phyloP scores from a whole-genome alignment of 192 early-diverging fungal species.

The Coemansia sp. region DNA sequence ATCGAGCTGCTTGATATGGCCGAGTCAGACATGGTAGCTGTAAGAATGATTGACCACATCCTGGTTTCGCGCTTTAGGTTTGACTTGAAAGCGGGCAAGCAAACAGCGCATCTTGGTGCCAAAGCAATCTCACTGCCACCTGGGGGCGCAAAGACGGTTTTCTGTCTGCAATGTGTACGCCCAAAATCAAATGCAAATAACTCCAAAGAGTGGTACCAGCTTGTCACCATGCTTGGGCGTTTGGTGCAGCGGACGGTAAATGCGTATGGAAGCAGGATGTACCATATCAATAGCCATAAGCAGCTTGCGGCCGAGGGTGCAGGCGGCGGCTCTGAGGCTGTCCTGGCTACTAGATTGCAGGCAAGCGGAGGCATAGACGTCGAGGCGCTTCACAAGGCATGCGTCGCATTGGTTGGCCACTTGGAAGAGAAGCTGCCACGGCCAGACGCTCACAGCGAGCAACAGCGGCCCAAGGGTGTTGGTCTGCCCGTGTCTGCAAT shows the following conservation, averaged over 20 bases:
- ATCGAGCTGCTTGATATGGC: conserved; percentile 15
- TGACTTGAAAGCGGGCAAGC: conserved; percentile 3
- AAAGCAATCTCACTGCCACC: conserved; percentile 4
- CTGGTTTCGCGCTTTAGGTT: conserved; percentile 25
- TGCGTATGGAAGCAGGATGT: conserved; percentile 30
- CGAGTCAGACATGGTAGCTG: conserved; percentile 21
- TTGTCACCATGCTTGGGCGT: conserved; percentile 17
- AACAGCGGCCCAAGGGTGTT: too few species aligned
- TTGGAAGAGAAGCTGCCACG: conserved; percentile 3
- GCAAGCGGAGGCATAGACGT: background rate
- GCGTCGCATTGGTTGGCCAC: background rate
- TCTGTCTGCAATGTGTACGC: conserved; percentile 18
- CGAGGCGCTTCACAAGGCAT: background rate
- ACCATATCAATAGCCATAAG: conserved; percentile 11
- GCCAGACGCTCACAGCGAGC: background rate
- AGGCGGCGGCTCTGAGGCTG: background rate
- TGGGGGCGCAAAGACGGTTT: conserved; percentile 23
- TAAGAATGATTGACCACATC: conserved; percentile 29
- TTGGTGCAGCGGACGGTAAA: conserved; percentile 34
- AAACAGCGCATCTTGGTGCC: background rate
- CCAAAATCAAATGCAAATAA: conserved; percentile 6
- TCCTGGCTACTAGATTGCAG: background rate
- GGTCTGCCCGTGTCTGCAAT: background rate
- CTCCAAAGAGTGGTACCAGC: conserved; percentile 8
- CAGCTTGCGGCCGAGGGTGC: background rate